Evolutionary conservation across 345 rosid species (phyloP).

Genomic region (Eucalyptus microcorys): DNA sequence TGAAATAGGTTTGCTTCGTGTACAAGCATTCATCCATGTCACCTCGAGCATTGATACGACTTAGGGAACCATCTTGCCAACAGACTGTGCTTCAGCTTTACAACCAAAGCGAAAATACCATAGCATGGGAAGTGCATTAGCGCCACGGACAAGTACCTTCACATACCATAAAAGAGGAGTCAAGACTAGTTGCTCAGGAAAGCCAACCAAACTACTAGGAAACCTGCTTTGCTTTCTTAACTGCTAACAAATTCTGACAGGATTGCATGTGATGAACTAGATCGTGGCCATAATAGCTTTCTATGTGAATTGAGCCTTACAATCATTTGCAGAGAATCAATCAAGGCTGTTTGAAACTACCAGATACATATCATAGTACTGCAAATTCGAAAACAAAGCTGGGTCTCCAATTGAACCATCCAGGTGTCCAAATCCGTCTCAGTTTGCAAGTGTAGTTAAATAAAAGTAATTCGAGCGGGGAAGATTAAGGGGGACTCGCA

Average conservation of each 20-base stretch:
- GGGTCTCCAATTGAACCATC: background rate
- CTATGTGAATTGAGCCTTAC: background rate
- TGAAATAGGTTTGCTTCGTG: background rate
- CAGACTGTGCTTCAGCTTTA: constrained; percentile 60
- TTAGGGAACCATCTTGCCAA: constrained; percentile 61
- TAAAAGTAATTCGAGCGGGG: background rate
- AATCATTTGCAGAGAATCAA: background rate
- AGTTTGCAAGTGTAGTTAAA: background rate
- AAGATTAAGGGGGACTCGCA: background rate
- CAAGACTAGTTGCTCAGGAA: background rate
- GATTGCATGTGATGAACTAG: background rate
- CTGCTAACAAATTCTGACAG: background rate
- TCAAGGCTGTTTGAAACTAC: background rate
- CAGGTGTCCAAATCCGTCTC: background rate
- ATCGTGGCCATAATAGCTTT: background rate
- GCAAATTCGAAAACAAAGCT: background rate
- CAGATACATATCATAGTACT: background rate
- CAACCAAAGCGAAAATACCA: constrained; percentile 37
- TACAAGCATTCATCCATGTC: background rate
- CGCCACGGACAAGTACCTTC: constrained; percentile 77
- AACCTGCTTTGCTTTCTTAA: background rate
- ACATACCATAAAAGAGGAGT: background rate
- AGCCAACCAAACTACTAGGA: background rate
- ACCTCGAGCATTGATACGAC: constrained; percentile 41
- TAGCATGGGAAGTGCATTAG: constrained; percentile 89